Base-by-base conservation (phyloP, 257 asterid species). In the Penstemon davidsonii region DNA sequence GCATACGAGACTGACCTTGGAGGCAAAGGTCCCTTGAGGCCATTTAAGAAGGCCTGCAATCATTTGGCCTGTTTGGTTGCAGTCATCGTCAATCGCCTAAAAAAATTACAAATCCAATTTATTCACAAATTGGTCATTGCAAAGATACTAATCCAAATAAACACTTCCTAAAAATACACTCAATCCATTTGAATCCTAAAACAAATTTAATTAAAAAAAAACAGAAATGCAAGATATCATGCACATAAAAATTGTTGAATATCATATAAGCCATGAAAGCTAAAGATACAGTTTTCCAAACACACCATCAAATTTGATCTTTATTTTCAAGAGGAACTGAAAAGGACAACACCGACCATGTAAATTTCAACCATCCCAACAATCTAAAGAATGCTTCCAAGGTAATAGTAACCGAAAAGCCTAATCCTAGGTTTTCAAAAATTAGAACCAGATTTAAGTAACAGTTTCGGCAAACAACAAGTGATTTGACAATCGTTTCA, bases 11-110 rank as follows among this genome's bases (percentile, higher is more conserved):
- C 87, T 54, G 71, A 89, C 96, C 98, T 91, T 91, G 72, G 96
- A 89, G 71, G 95, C 96, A 84, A 91, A 89, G 41, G 98, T 89
- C 46, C 94, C 98, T 78, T 91, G 98, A 45, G 98, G 96, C 98
- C 96, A 91, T 25, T 75, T 79, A 46, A 91, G 98, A 80, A 91
- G 96, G 78, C 96, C 98, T n/a, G 98, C 98, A 72, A 86, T 71
- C 96, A 91, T 91, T 80, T 91, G 98, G 37, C 98, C 96, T 0
- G 98, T 89, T 75, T 89, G 98, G 77, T 89, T 91, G 78, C 95
- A 88, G 66, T 91, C 96, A 75, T 87, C 93, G 47, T 87, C 94
- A 66, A 91, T 85, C 68, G 98, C 98, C 98, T 89, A 75, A 84
- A 75, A 41, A 64, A 68, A 49, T 57, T 25, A 25, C 33, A 25